Conservation (phyloP, 2,329 filamentous ascomycete genomes). For the Myriosclerotinia duriaeana region DNA sequence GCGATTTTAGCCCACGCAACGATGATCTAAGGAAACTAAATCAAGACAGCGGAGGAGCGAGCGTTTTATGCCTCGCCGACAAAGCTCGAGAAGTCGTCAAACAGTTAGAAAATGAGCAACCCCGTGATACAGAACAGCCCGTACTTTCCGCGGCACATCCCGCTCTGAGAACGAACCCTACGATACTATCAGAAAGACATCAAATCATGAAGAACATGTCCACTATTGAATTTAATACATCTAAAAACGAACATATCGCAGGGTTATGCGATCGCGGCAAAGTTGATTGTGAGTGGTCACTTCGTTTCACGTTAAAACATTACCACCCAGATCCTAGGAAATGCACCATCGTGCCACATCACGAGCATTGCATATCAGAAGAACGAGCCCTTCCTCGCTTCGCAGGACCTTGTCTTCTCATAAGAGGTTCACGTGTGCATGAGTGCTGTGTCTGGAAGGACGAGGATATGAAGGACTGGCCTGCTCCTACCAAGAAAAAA, state of each 20-base stretch:
- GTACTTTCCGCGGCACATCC: conserved; percentile 9
- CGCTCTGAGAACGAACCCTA: neutral
- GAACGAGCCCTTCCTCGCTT: neutral
- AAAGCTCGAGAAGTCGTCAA: neutral
- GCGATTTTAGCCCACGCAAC: neutral
- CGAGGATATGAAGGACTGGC: neutral
- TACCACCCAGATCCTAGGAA: conserved; percentile 10
- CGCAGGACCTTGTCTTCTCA: conserved; percentile 8
- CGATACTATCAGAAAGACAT: neutral
- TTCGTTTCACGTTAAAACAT: conserved; percentile 4
- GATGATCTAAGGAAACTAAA: neutral
- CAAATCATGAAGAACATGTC: neutral
- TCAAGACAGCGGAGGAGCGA: neutral
- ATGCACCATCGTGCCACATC: neutral
- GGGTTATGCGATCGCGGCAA: neutral
- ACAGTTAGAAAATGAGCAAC: neutral
- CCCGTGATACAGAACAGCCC: neutral
- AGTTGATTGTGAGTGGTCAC: conserved; percentile 1
- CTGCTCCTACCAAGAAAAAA: neutral
- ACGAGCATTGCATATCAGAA: conserved; percentile 20
- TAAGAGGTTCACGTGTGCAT: neutral
- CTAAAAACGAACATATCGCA: neutral
- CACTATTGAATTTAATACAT: neutral
- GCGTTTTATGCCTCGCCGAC: neutral
- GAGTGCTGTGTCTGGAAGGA: conserved; percentile 3